These are phyloP conservation scores for Micractinium conductrix DNA, from an alignment of 139 green algal genomes.

Conservation along the genomic window DNA sequence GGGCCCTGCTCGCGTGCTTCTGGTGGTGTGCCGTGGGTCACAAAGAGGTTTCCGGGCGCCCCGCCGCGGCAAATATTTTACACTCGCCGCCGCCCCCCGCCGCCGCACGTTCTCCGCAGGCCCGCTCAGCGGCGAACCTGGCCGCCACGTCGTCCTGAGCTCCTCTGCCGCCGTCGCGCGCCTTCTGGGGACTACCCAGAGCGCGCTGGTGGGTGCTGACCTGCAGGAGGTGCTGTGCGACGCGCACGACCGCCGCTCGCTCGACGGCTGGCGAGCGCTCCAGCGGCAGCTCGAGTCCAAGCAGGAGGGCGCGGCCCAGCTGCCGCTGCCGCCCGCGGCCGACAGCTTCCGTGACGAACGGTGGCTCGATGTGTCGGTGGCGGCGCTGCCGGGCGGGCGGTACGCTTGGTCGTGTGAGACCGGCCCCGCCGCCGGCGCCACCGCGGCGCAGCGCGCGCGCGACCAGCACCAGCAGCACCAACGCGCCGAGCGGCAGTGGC, in stretches of 20 bases:
- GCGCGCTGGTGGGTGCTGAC: not conserved
- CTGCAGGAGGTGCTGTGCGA: slow-evolving; percentile 6
- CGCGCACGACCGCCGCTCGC: not conserved
- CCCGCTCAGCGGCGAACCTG: not conserved
- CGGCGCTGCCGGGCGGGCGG: not conserved
- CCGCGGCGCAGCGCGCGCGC: not conserved
- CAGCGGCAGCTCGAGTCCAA: not conserved
- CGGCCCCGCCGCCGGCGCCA: not conserved
- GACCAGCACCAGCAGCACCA: too few species aligned
- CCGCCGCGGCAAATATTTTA: too few species aligned
- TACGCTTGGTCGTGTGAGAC: slow-evolving; percentile 4
- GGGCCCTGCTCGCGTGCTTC: too few species aligned
- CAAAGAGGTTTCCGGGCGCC: too few species aligned
- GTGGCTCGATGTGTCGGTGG: slow-evolving; percentile 19
- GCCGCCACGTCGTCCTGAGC: not conserved
- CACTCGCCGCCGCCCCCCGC: too few species aligned
- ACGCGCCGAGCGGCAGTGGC: not conserved
- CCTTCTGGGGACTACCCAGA: slow-evolving; percentile 3
- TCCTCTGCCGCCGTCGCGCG: not conserved
- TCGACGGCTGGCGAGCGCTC: not conserved
- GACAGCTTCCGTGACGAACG: not conserved
- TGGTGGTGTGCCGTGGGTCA: too few species aligned
- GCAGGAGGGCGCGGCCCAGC: not conserved
- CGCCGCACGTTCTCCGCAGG: too few species aligned
- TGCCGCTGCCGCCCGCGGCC: not conserved